A percentile compares a stretch with the other conserved stretches of the same genome.
Evolutionary conservation across 2,329 filamentous ascomycete genomes (phyloP).

Genomic region (Aspergillus quadrilineatus): DNA sequence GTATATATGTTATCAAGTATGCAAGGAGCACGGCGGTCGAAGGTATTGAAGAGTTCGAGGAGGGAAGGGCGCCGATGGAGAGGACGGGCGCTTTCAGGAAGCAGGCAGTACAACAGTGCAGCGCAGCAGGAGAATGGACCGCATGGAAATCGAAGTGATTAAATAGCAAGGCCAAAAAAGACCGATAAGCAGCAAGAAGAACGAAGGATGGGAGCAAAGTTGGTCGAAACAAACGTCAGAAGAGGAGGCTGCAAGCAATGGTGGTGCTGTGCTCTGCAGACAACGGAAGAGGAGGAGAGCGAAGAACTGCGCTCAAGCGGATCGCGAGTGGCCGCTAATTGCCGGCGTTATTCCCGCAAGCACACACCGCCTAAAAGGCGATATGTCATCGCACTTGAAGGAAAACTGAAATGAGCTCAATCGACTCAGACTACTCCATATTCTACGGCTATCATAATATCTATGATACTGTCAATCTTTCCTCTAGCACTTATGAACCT

Average conservation of each 20-base stretch:
- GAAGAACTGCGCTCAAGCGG: conserved; percentile 15
- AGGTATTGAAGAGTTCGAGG: conserved; percentile 18
- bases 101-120: conserved; percentile 35
- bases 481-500: neutral
- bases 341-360: conserved; percentile 14
- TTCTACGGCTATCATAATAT: neutral
- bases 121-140: conserved; percentile 31
- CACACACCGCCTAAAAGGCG: conserved; percentile 2
- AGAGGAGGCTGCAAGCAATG: conserved; percentile 11
- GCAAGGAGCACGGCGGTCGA: conserved; percentile 5
- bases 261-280: conserved; percentile 7
- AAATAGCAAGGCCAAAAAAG: conserved; percentile 12
- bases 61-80: conserved; percentile 10
- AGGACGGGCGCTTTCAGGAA: conserved; percentile 30
- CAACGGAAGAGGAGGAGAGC: conserved; percentile 12
- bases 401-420: no score
- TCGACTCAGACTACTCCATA: no score
- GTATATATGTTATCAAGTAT: neutral
- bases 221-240: conserved; percentile 2
- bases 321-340: conserved; percentile 15
- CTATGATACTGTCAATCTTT: neutral
- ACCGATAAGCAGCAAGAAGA: conserved; percentile 11
- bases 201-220: conserved; percentile 7
- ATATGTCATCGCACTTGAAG: no score
- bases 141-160: conserved; percentile 32